These are phyloP conservation scores for Phytophthora cactorum DNA, from an alignment of 352 stramenopile genomes.

Conservation along the genomic window DNA sequence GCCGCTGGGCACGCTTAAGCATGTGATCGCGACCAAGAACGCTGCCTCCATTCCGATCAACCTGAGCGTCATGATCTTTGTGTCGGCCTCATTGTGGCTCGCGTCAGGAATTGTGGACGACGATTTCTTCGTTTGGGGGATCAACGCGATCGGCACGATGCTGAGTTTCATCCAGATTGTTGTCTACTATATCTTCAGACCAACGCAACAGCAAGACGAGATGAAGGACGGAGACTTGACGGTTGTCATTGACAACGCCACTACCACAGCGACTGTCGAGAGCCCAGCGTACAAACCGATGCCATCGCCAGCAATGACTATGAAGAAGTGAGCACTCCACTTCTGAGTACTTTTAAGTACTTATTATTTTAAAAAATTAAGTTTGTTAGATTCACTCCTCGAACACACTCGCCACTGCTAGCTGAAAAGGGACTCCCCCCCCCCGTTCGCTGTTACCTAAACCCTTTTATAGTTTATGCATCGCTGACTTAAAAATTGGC, in stretches of 20 bases:
- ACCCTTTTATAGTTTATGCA: no score
- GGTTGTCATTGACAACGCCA: slow-evolving; percentile 16
- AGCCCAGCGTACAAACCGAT: slow-evolving; percentile 21
- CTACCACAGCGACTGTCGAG: not conserved
- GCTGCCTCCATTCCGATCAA: slow-evolving; percentile 53
- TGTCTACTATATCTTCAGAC: slow-evolving; percentile 53
- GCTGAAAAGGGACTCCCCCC: no score
- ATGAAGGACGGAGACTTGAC: slow-evolving; percentile 6
- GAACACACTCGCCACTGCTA: no score
- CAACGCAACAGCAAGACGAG: slow-evolving; percentile 2
- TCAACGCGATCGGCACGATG: slow-evolving; percentile 44
- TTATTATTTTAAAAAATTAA: no score
- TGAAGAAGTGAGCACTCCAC: not conserved
- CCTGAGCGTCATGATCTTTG: slow-evolving; percentile 47
- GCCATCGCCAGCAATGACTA: not conserved
- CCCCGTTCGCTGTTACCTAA: no score
- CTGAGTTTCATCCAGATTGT: slow-evolving; percentile 51
- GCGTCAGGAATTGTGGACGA: slow-evolving; percentile 48
- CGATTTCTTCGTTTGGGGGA: slow-evolving; percentile 51
- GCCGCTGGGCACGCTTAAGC: slow-evolving; percentile 47
- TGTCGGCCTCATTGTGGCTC: slow-evolving; percentile 57
- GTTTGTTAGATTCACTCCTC: no score
- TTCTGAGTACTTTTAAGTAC: not conserved
- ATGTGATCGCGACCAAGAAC: slow-evolving; percentile 49
- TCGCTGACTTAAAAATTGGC: no score